These are phyloP conservation scores for Tylopilus intermedius DNA, from an alignment of 768 basidiomycete genomes.

Conservation along the genomic window DNA sequence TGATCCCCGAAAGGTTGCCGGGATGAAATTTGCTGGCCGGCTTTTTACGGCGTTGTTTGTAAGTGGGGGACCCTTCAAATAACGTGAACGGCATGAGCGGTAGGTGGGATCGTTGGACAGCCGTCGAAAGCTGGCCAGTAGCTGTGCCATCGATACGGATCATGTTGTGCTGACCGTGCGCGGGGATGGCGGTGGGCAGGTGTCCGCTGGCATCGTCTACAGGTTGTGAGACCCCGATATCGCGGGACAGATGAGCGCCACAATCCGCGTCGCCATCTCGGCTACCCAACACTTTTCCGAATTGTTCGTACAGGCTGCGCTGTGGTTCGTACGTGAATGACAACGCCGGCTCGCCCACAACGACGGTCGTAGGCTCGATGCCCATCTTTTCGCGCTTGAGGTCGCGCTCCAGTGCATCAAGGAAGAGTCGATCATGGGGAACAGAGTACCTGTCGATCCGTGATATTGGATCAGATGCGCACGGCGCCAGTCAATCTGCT, in stretches of 20 bases:
- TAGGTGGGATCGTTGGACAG: slow-evolving; percentile 17
- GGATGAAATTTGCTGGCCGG: slow-evolving; percentile 36
- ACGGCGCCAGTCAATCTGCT: slow-evolving; percentile 23
- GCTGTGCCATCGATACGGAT: slow-evolving; percentile 27
- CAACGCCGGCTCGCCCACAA: slow-evolving; percentile 75
- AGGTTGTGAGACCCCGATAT: slow-evolving; percentile 12
- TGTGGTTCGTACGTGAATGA: slow-evolving; percentile 88
- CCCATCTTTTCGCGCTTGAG: slow-evolving; percentile 94
- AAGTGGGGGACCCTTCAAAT: slow-evolving; percentile 79
- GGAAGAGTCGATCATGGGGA: slow-evolving; percentile 93
- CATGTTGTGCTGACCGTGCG: slow-evolving; percentile 9
- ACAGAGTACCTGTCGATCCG: slow-evolving; percentile 75
- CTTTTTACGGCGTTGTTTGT: slow-evolving; percentile 87
- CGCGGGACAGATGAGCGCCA: slow-evolving; percentile 31
- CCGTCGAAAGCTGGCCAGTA: slow-evolving; percentile 12
- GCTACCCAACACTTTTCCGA: slow-evolving; percentile 43
- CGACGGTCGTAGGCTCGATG: slow-evolving; percentile 74
- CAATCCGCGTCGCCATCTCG: slow-evolving; percentile 34
- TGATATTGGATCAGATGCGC: neutral
- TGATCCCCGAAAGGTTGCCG: slow-evolving; percentile 27
- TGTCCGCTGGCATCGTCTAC: slow-evolving; percentile 14
- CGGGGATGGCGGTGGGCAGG: slow-evolving; percentile 10
- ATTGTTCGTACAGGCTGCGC: slow-evolving; percentile 84
- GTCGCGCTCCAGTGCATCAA: slow-evolving; percentile 94
- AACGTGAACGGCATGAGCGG: slow-evolving; percentile 67